Evolutionary conservation across 345 rosid genomes (phyloP).

Genomic region (Gossypium longicalyx): DNA sequence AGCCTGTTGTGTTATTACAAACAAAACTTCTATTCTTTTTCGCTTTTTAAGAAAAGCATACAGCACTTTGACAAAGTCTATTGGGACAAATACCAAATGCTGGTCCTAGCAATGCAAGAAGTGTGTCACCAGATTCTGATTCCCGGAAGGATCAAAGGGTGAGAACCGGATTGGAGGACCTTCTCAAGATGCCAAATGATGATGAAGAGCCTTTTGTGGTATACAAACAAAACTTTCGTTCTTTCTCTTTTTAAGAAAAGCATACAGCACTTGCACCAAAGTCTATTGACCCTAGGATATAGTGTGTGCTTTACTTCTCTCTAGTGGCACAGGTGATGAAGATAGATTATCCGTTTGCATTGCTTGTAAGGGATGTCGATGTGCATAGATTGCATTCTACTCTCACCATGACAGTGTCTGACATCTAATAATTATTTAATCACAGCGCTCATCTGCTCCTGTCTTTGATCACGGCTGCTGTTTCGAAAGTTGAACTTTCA

Average conservation of each 20-base stretch:
- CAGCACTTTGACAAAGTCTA: neutral
- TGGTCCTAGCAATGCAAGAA: conserved; percentile 8
- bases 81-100: conserved; percentile 5
- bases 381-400: neutral
- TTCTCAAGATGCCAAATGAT: conserved; percentile 16
- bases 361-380: neutral
- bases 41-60: neutral
- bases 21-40: neutral
- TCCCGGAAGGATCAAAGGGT: conserved; percentile 22
- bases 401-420: neutral
- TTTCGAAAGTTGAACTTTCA: neutral
- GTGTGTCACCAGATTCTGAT: conserved; percentile 14
- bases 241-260: neutral
- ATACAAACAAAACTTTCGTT: neutral
- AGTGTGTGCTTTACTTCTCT: neutral
- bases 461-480: neutral
- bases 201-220: neutral
- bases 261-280: neutral
- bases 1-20: neutral
- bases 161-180: conserved; percentile 22
- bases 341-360: neutral
- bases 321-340: neutral
- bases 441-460: neutral
- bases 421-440: neutral
- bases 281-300: neutral